A percentile compares a stretch with the other conserved stretches of the same genome.
Conservation (phyloP, 2,329 filamentous ascomycete genomes). For the Arthrinium puccinioides region DNA sequence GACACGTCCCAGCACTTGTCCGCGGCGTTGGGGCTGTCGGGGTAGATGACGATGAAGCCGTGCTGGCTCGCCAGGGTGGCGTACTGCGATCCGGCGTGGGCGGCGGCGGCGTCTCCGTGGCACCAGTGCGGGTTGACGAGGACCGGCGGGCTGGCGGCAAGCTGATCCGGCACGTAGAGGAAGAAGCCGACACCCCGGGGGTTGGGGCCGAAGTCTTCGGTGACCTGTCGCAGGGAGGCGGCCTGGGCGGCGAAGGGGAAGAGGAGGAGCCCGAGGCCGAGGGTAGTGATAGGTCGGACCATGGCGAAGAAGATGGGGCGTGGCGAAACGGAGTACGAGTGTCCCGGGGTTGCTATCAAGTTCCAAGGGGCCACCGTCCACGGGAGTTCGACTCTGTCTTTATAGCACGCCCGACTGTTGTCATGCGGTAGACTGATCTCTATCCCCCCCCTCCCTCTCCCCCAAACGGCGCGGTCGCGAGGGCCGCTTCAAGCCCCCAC, state of each 20-base stretch:
- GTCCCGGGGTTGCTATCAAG: too few relatives aligned
- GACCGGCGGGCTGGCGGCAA: conserved; percentile 38
- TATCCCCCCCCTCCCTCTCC: not conserved
- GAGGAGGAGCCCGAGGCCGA: too few relatives aligned
- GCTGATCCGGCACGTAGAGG: conserved; percentile 38
- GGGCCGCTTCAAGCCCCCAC: too few relatives aligned
- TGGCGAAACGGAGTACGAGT: too few relatives aligned
- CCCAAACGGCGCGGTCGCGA: not conserved
- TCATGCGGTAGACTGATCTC: too few relatives aligned
- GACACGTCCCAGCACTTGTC: conserved; percentile 16
- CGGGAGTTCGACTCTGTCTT: too few relatives aligned
- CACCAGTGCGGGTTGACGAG: conserved; percentile 53
- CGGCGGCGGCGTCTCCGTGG: conserved; percentile 42
- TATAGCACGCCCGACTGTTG: too few relatives aligned
- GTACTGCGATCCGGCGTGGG: conserved; percentile 43
- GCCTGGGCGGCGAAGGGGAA: conserved; percentile 1
- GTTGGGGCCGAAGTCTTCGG: conserved; percentile 32
- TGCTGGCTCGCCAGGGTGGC: conserved; percentile 43
- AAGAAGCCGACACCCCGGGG: conserved; percentile 45
- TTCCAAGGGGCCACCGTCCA: too few relatives aligned
- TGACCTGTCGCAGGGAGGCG: conserved; percentile 21
- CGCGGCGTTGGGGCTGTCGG: conserved; percentile 12
- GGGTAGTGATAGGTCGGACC: too few relatives aligned
- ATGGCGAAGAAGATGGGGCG: too few relatives aligned
- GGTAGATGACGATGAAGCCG: conserved; percentile 44